Conservation (phyloP, 2,329 filamentous ascomycete species). For the Cercospora citrullina region DNA sequence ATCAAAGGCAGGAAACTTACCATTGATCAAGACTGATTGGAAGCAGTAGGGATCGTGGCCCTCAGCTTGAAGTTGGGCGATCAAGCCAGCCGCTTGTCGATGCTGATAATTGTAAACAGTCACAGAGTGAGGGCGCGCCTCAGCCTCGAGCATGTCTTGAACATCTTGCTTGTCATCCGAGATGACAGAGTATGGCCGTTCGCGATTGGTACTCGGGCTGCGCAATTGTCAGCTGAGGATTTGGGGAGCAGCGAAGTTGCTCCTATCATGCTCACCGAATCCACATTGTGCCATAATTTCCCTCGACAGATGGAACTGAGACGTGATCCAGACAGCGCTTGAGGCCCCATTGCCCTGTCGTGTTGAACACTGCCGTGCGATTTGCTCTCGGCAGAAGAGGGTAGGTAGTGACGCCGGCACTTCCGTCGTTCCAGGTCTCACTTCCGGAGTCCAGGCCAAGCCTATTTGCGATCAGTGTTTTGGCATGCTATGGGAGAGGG, state of each 20-base stretch:
- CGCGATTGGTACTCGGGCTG: slow-evolving; percentile 19
- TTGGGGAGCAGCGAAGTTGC: background rate
- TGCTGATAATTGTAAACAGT: slow-evolving; percentile 28
- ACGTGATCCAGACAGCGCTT: slow-evolving; percentile 27
- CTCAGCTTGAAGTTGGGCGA: slow-evolving; percentile 25
- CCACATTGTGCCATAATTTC: slow-evolving; percentile 26
- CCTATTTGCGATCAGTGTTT: background rate
- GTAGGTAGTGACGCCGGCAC: slow-evolving; percentile 22
- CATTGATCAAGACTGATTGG: slow-evolving; percentile 25
- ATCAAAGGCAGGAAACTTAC: background rate
- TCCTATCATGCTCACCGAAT: slow-evolving; percentile 9
- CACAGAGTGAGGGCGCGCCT: slow-evolving; percentile 18
- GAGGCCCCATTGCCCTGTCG: slow-evolving; percentile 26
- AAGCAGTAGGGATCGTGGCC: slow-evolving; percentile 28
- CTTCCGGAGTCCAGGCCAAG: slow-evolving; percentile 13
- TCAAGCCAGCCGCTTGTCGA: slow-evolving; percentile 22
- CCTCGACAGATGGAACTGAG: slow-evolving; percentile 26
- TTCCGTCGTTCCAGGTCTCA: slow-evolving; percentile 27
- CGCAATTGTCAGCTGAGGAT: background rate
- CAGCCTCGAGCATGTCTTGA: slow-evolving; percentile 27
- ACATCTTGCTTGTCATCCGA: slow-evolving; percentile 19
- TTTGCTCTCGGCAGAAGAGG: slow-evolving; percentile 26
- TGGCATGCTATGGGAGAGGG: background rate
- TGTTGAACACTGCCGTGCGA: slow-evolving; percentile 24
- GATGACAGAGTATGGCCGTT: slow-evolving; percentile 24